phyloP scores from a whole-genome alignment of 2,329 filamentous ascomycete species.

The Incumbomyces lentus region DNA sequence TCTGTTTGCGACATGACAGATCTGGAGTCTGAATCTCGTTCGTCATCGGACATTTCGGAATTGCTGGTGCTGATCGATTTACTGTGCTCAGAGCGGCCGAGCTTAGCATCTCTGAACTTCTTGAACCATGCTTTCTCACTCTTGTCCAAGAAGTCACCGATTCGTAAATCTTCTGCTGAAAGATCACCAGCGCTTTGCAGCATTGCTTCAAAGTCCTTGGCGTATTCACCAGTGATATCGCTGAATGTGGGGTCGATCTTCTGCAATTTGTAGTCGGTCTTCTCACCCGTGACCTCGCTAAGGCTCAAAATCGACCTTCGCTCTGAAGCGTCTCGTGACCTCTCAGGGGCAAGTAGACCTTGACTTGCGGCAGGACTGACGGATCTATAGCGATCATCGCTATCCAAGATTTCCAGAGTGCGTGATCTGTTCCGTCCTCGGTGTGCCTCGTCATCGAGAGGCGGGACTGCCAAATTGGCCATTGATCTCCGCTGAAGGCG shows the following conservation, averaged over 20 bases:
- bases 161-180: constrained; percentile 42
- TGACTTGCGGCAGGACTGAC: no score
- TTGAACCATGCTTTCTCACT: constrained; percentile 50
- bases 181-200: constrained; percentile 38
- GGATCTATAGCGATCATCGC: no score
- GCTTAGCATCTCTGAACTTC: constrained; percentile 39
- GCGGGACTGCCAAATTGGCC: no score
- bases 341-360: no score
- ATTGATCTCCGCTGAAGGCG: no score
- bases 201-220: constrained; percentile 40
- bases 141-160: constrained; percentile 46
- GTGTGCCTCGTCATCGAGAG: no score
- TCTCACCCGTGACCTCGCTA: constrained; percentile 21
- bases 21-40: constrained; percentile 29
- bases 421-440: no score
- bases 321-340: no score
- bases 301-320: constrained; percentile 3
- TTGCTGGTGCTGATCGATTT: no score
- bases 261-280: neutral
- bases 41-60: neutral
- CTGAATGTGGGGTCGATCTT: constrained; percentile 47
- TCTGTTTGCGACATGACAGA: constrained; percentile 26
- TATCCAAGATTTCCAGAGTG: no score
- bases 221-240: constrained; percentile 44
- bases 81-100: constrained; percentile 24